Evolutionary conservation across 768 basidiomycete genomes (phyloP), one percentile per base, ranked within the genome.

Genomic region (Rhodosporidiobolus odoratus): DNA sequence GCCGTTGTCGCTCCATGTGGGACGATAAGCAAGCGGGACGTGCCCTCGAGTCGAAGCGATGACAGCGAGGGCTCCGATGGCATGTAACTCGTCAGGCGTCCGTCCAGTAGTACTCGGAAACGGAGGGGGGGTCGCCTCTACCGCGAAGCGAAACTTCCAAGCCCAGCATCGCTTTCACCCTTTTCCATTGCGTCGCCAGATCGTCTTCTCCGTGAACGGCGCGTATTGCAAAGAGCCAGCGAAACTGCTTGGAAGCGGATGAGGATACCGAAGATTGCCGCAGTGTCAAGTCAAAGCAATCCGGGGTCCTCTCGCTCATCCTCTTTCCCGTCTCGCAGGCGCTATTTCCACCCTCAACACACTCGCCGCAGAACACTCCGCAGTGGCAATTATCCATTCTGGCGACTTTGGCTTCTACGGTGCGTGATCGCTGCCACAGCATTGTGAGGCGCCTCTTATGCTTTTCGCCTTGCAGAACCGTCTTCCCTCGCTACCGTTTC

Each of bases 321-420:
- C 32, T 21, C n/a, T 34, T 16, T 30, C 37, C 34, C 7, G 38
- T 37, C 41, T 48, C 48, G 57, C 77, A 79, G 94, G 92, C 75
- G 87, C 89, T 71, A 85, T 92, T 56, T 91, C 90, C 53, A 86
- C 86, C 58, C 85, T 99, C 78, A 97, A 97, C 80, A 86, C 91
- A 80, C 86, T 96, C 63, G 94, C 94, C 25, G 82, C 88, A 56
- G 92, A 96, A 75, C 87, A 86, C 66, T 89, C 90, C 77, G 96
- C 93, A 32, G 86, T 88, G 68, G 95, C 93, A 25, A 88, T 97
- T 79, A 90, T 99, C 68, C 95, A 98, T 79, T 95, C 94, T 0
- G 96, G 96, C 62, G 96, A 99, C 82, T 98, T 98, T 86, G 96
- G 96, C 68, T 96, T 99, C 82, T 96, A 95, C 80, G 92, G 91